Evolutionary conservation across 1,139 yeast genomes (phyloP).

Genomic region (Blastobotrys petasosporus): DNA sequence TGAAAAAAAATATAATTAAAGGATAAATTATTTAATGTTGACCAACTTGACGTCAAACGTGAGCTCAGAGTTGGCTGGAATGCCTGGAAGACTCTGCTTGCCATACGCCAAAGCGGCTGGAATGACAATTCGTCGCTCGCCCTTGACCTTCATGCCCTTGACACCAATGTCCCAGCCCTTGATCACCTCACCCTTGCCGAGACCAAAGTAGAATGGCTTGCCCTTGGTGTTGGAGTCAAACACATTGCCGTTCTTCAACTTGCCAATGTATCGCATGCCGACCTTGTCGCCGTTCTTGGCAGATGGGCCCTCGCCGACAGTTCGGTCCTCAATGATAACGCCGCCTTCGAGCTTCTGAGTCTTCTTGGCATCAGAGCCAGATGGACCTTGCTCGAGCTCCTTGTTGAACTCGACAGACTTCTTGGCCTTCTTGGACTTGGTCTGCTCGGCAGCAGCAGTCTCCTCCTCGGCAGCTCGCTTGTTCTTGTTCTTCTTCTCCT

Average conservation of each 20-base stretch:
- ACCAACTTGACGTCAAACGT: conserved; percentile 94
- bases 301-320: conserved; percentile 75
- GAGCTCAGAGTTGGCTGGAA: conserved; percentile 94
- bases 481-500: conserved; percentile 43
- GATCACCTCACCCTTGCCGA: conserved; percentile 98
- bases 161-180: conserved; percentile 98
- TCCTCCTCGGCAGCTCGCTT: conserved; percentile 34
- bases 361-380: conserved; percentile 35
- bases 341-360: conserved; percentile 88
- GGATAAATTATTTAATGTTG: conserved; percentile 60
- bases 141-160: conserved; percentile 97
- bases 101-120: conserved; percentile 98
- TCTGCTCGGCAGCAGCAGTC: conserved; percentile 21
- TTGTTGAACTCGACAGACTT: conserved; percentile 76
- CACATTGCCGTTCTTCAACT: conserved; percentile 90
- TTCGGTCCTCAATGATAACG: conserved; percentile 87
- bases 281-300: conserved; percentile 89
- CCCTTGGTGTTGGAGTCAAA: conserved; percentile 97
- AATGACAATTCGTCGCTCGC: conserved; percentile 95
- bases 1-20: conserved; percentile 4
- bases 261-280: conserved; percentile 96
- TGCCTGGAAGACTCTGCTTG: conserved; percentile 87
- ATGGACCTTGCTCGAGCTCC: conserved; percentile 90
- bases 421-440: conserved; percentile 33
- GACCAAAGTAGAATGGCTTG: conserved; percentile 83